These are phyloP conservation scores for Aspergillus sojae DNA, from an alignment of 2,329 filamentous ascomycete genomes.

Conservation along the genomic window DNA sequence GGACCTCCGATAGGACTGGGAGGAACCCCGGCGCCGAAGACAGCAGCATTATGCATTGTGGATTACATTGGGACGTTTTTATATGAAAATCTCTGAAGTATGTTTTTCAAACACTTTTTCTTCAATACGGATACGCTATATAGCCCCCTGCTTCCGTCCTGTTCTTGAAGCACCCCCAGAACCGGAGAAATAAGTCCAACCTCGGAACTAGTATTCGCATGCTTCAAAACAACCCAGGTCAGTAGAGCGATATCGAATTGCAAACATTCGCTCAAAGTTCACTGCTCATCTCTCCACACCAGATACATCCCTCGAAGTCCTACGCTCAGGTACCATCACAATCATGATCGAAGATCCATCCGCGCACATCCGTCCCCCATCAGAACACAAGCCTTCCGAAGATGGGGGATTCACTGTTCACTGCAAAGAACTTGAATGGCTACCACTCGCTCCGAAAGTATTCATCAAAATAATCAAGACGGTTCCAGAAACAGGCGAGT, in stretches of 20 bases:
- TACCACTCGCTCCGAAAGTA: constrained; percentile 6
- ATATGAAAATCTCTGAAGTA: no score
- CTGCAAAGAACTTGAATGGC: not conserved
- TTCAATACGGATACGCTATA: no score
- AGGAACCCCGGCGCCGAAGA: not conserved
- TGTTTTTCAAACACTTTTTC: no score
- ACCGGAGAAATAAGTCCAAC: no score
- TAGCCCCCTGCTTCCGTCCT: no score
- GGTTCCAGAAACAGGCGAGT: constrained; percentile 12
- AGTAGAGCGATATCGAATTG: not conserved
- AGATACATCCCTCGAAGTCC: not conserved
- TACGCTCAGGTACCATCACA: not conserved
- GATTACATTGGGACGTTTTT: not conserved
- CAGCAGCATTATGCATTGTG: not conserved
- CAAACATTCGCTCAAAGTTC: not conserved
- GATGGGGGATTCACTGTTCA: constrained; percentile 8
- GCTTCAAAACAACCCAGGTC: no score
- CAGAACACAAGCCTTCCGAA: not conserved
- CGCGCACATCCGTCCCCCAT: not conserved
- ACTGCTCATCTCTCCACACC: not conserved
- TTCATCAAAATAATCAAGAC: constrained; percentile 10
- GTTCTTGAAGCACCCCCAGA: no score
- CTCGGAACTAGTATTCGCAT: no score
- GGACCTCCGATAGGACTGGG: not conserved
- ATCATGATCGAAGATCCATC: not conserved